A percentile compares a stretch with the other conserved stretches of the same genome.
phyloP scores from a whole-genome alignment of 805 yeast species.

The Metschnikowia continentalis region DNA sequence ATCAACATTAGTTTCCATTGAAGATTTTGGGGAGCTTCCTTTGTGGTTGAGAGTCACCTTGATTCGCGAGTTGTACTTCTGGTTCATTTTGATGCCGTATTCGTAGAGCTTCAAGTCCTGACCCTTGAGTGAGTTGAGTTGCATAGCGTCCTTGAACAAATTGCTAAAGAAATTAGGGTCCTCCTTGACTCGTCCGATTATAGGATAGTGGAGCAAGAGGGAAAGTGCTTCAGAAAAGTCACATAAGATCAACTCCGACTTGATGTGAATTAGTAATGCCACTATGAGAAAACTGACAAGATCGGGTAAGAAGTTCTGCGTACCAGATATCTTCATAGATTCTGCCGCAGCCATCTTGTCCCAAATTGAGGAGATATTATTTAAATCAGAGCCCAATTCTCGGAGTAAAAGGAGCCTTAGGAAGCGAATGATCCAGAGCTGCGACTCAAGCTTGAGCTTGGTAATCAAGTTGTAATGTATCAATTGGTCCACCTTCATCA shows the following conservation, averaged over 20 bases:
- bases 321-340: not conserved
- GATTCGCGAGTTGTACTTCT: conserved; percentile 35
- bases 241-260: conserved; percentile 39
- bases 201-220: conserved; percentile 48
- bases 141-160: conserved; percentile 32
- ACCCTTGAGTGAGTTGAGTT: conserved; percentile 29
- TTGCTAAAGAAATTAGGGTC: conserved; percentile 21
- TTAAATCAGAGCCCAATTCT: conserved; percentile 42
- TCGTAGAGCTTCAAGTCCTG: conserved; percentile 37
- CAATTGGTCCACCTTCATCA: conserved; percentile 48
- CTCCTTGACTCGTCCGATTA: conserved; percentile 15
- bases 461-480: conserved; percentile 43
- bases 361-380: conserved; percentile 40
- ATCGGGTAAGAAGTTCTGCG: conserved; percentile 23
- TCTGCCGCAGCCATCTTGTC: conserved; percentile 41
- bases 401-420: conserved; percentile 44
- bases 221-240: conserved; percentile 52
- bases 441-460: conserved; percentile 45
- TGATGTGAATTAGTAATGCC: conserved; percentile 41
- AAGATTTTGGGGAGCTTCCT: conserved; percentile 19
- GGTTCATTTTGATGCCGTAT: conserved; percentile 39
- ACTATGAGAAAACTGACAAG: conserved; percentile 41
- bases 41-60: conserved; percentile 20
- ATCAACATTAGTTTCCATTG: conserved; percentile 11
- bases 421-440: conserved; percentile 54